phyloP scores from a whole-genome alignment of 441 rosid genomes.

The Raphanus hybrid region DNA sequence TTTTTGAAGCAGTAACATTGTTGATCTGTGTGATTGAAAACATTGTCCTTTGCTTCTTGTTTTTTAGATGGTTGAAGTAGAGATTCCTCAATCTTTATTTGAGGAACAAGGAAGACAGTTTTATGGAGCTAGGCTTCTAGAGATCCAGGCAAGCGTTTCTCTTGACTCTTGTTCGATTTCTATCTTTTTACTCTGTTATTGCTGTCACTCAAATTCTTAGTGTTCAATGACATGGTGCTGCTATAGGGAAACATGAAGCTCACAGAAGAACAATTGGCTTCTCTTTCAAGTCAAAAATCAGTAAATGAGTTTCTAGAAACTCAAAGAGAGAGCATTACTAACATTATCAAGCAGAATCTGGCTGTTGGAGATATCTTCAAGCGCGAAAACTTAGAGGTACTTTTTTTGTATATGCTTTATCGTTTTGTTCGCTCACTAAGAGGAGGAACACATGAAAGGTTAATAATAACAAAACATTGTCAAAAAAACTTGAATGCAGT shows the following conservation, averaged over 20 bases:
- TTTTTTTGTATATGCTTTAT: constrained; percentile 23
- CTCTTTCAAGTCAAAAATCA: constrained; percentile 84
- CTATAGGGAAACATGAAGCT: constrained; percentile 80
- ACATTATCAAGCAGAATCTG: constrained; percentile 79
- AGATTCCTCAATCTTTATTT: constrained; percentile 84
- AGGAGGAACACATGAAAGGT: constrained; percentile 39
- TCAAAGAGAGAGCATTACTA: constrained; percentile 70
- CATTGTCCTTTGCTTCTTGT: background rate
- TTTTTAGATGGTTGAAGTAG: constrained; percentile 84
- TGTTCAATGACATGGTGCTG: constrained; percentile 17
- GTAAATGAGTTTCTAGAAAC: constrained; percentile 77
- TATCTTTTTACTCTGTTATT: constrained; percentile 10
- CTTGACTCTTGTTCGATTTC: background rate
- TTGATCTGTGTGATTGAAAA: constrained; percentile 2
- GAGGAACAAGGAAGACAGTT: constrained; percentile 97
- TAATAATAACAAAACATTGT: constrained; percentile 28
- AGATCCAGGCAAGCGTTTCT: constrained; percentile 66
- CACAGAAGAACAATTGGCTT: constrained; percentile 77
- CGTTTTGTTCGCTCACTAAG: constrained; percentile 46
- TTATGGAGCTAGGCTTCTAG: constrained; percentile 84
- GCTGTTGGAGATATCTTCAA: constrained; percentile 92
- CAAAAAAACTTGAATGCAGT: constrained; percentile 49
- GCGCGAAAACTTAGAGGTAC: constrained; percentile 86
- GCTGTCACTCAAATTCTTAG: constrained; percentile 10
- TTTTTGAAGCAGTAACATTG: constrained; percentile 4